Conservation (phyloP, 1,284 basidiomycete species). For the Trichosporon ovoides region DNA sequence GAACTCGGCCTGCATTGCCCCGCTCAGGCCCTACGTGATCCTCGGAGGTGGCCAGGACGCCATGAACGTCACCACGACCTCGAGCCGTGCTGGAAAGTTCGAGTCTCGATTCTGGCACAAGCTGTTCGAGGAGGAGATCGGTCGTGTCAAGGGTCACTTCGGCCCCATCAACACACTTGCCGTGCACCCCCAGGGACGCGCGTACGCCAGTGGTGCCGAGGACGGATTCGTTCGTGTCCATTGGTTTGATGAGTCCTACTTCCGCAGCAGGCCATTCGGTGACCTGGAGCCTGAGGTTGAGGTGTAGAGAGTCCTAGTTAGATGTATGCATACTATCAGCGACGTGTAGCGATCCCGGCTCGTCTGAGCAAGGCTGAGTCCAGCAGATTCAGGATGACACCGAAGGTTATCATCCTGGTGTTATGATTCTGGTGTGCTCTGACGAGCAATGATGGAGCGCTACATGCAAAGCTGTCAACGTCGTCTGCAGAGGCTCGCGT, state of each 20-base stretch:
- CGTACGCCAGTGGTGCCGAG: slow-evolving; percentile 92
- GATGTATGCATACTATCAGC: slow-evolving; percentile 4
- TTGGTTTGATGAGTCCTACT: slow-evolving; percentile 82
- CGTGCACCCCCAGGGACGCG: slow-evolving; percentile 80
- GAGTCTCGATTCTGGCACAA: slow-evolving; percentile 99
- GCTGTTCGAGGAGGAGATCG: slow-evolving; percentile 95
- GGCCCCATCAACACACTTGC: slow-evolving; percentile 99
- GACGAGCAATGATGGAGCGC: not conserved
- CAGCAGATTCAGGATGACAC: too few species aligned
- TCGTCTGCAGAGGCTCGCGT: not conserved
- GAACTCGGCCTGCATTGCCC: slow-evolving; percentile 86
- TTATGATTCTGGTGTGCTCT: too few species aligned
- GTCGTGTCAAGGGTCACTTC: slow-evolving; percentile 86
- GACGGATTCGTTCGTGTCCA: slow-evolving; percentile 92
- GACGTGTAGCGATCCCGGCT: not conserved
- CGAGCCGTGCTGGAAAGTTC: slow-evolving; percentile 89
- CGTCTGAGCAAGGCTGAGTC: not conserved
- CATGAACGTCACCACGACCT: slow-evolving; percentile 95
- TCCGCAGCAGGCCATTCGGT: slow-evolving; percentile 81
- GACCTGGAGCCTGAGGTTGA: slow-evolving; percentile 67
- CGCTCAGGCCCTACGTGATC: slow-evolving; percentile 79
- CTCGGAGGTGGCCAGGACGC: slow-evolving; percentile 97
- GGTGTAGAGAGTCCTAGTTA: slow-evolving; percentile 22
- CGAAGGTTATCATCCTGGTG: too few species aligned
- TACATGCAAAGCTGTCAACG: not conserved